phyloP scores from a whole-genome alignment of 177 flowering plant genomes.

The Vitis hybrid region DNA sequence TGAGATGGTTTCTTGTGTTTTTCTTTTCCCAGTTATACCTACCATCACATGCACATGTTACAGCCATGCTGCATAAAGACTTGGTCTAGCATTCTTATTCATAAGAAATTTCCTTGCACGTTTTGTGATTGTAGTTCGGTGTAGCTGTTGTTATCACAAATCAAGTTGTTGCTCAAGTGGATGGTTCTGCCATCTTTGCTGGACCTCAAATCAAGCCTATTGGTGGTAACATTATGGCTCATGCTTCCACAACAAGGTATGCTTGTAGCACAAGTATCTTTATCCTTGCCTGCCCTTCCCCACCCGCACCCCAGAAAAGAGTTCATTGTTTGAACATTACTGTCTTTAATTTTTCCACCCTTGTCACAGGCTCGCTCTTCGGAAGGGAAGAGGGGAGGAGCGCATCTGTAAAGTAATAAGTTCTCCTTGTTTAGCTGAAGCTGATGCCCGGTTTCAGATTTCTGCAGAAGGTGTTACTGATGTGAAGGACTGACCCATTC shows the following conservation, averaged over 20 bases:
- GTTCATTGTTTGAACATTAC: too few relatives aligned
- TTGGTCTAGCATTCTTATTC: not conserved
- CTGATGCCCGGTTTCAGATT: slow-evolving; percentile 94
- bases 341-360: not conserved
- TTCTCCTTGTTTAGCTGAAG: slow-evolving; percentile 97
- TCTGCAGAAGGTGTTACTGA: slow-evolving; percentile 85
- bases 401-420: slow-evolving; percentile 94
- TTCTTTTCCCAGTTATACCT: not conserved
- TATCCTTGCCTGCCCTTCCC: too few relatives aligned
- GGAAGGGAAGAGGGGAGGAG: slow-evolving; percentile 95
- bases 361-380: slow-evolving; percentile 65
- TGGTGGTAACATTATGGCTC: slow-evolving; percentile 98
- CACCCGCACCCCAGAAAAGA: too few relatives aligned
- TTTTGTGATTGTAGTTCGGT: slow-evolving; percentile 62
- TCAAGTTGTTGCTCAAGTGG: slow-evolving; percentile 98
- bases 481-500: slow-evolving; percentile 59
- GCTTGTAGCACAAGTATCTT: not conserved
- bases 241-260: slow-evolving; percentile 95
- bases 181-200: slow-evolving; percentile 89
- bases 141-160: slow-evolving; percentile 97
- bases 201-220: slow-evolving; percentile 99
- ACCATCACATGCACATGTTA: not conserved
- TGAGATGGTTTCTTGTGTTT: not conserved
- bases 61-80: not conserved
- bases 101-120: not conserved